phyloP scores from a whole-genome alignment of 2,329 filamentous ascomycete species.

The Arthroderma sp. region DNA sequence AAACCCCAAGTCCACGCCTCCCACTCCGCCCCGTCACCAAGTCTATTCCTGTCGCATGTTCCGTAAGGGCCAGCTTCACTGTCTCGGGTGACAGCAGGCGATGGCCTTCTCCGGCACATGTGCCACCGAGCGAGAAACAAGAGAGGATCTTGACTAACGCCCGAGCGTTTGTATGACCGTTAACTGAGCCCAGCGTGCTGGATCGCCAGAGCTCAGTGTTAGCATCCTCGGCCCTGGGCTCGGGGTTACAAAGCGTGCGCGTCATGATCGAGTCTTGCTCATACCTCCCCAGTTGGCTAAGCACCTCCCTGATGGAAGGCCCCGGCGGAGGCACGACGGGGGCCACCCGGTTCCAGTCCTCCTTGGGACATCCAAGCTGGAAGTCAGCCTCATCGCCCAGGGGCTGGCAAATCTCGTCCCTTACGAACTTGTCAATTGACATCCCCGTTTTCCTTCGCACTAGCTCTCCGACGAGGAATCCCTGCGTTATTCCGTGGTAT shows the following conservation, averaged over 20 bases:
- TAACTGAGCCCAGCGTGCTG: constrained; percentile 30
- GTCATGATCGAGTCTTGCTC: background rate
- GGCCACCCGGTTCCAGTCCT: constrained; percentile 30
- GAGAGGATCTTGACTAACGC: constrained; percentile 31
- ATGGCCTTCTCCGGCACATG: constrained; percentile 17
- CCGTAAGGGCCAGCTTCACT: constrained; percentile 33
- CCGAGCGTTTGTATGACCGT: constrained; percentile 36
- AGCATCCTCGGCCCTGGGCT: constrained; percentile 11
- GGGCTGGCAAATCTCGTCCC: constrained; percentile 30
- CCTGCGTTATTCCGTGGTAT: constrained; percentile 31
- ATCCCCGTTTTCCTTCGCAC: constrained; percentile 30
- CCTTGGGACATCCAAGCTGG: constrained; percentile 30
- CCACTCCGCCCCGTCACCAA: constrained; percentile 23
- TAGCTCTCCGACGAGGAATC: constrained; percentile 33
- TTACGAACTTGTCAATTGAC: constrained; percentile 31
- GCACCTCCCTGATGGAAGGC: constrained; percentile 7
- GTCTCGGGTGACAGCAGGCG: constrained; percentile 30
- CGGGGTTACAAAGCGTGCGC: constrained; percentile 7
- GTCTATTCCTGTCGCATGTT: constrained; percentile 32
- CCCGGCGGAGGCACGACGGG: constrained; percentile 19
- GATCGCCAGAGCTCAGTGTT: constrained; percentile 23
- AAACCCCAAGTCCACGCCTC: constrained; percentile 33
- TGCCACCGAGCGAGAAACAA: constrained; percentile 22
- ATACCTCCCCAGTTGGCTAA: constrained; percentile 9
- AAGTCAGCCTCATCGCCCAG: constrained; percentile 31